Percentiles rank a stretch among this genome's conserved stretches.
Evolutionary conservation across 2,329 filamentous ascomycete species (phyloP).

Genomic region (Raffaelea ambrosiae): DNA sequence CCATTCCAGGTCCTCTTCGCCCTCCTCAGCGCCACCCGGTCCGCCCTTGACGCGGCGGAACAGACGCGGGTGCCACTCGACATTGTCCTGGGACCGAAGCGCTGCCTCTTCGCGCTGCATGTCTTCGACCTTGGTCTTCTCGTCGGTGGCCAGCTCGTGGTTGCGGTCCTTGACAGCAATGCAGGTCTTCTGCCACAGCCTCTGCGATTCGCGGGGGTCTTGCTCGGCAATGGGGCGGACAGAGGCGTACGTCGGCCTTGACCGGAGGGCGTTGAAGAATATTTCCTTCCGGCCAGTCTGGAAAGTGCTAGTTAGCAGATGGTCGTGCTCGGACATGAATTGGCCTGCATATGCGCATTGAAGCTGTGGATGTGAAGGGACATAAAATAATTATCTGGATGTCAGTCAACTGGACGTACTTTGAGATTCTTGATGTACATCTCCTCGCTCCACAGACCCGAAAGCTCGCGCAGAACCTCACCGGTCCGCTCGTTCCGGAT

Average conservation of each 20-base stretch:
- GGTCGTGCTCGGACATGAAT: no score
- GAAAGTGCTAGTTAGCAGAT: neutral
- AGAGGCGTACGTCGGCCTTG: conserved; percentile 66
- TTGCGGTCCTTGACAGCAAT: conserved; percentile 76
- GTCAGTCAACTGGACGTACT: no score
- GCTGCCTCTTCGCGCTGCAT: conserved; percentile 84
- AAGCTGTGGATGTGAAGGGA: no score
- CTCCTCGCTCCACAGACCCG: conserved; percentile 86
- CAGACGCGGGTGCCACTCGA: conserved; percentile 81
- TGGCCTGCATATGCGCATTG: no score
- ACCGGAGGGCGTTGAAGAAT: conserved; percentile 76
- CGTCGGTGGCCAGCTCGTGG: conserved; percentile 82
- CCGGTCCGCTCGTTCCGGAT: conserved; percentile 86
- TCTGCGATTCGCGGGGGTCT: conserved; percentile 81
- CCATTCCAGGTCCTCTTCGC: conserved; percentile 88
- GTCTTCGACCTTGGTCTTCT: conserved; percentile 95
- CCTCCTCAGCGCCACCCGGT: conserved; percentile 63
- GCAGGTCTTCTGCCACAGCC: conserved; percentile 74
- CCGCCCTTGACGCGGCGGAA: conserved; percentile 70
- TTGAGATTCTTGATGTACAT: conserved; percentile 84
- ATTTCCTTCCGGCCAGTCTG: conserved; percentile 84
- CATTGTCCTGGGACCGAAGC: conserved; percentile 63
- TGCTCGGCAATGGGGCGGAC: conserved; percentile 78
- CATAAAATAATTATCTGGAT: no score
- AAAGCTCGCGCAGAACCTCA: conserved; percentile 83